Evolutionary conservation across 495 filamentous ascomycete genomes (phyloP), one percentile per base, ranked within the genome.

Genomic region (Zalerion maritima): DNA sequence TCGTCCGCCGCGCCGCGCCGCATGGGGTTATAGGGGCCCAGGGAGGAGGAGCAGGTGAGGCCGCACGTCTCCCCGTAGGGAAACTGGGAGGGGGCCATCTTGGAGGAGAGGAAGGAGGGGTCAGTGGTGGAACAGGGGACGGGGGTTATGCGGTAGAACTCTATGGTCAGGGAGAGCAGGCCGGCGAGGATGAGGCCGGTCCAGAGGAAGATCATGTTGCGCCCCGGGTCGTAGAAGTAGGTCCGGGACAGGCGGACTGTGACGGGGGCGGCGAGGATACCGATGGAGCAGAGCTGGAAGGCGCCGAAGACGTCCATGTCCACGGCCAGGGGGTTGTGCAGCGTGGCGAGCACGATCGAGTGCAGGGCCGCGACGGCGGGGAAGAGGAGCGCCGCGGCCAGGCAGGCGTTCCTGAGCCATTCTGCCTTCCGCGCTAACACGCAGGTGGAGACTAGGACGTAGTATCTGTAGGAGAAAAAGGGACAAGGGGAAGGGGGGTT

Each of bases 241-340:
- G 70, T 74, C 6, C 50, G 50, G 1, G 68, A 72, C 14, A 71
- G 41, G 15, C 57, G 49, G 18, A 71, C 70, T 0, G 67, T 70
- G 1, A 60, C 50, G 0, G 71, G 71, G 10, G 69, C 70, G 1
- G 70, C 62, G 6, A 76, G 36, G 17, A 72, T 66, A 18, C 67
- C 71, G 26, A 76, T 71, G 3, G 69, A 58, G 35, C 71, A 76
- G 4, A 73, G 42, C 36, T 76, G 70, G 26, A 76, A 71, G 12
- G 70, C 67, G 1, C 71, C 71, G 17, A 67, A 76, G 3, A 76
- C 49, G 41, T 76, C 71, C 69, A 76, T 69, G 38, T 76, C 71
- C 12, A 74, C 55, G 21, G 67, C 69, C 17, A 18, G n/a, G 10
- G 10, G 19, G 10, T 4, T 27, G 37, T 74, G 67, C 14, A 69